These are phyloP conservation scores for Amphicarpaea edgeworthii DNA, from an alignment of 306 rosid genomes.

Conservation along the genomic window DNA sequence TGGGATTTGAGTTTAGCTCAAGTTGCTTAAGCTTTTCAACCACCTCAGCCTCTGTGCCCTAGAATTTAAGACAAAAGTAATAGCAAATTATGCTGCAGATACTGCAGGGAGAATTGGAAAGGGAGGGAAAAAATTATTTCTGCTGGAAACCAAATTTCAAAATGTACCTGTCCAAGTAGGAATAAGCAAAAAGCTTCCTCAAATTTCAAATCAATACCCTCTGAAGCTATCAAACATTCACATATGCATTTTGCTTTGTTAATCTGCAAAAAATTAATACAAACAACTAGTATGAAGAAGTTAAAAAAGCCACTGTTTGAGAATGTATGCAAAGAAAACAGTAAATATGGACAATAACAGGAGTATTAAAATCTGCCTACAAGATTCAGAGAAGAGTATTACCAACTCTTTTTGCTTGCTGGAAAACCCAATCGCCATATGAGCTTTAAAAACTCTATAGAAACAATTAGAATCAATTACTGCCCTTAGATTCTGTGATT, in stretches of 20 bases:
- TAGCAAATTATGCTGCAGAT: constrained; percentile 29
- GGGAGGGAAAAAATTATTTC: constrained; percentile 33
- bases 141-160: constrained; percentile 46
- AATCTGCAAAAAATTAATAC: constrained; percentile 62
- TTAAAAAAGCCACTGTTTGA: constrained; percentile 32
- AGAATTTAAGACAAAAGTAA: constrained; percentile 50
- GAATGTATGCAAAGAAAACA: constrained; percentile 1
- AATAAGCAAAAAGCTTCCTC: constrained; percentile 84
- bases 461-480: constrained; percentile 85
- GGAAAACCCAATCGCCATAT: constrained; percentile 91
- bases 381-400: constrained; percentile 54
- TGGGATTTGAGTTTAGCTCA: constrained; percentile 65
- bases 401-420: constrained; percentile 84
- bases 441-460: constrained; percentile 76
- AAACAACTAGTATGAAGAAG: constrained; percentile 32
- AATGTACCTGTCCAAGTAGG: constrained; percentile 84
- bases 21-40: constrained; percentile 85
- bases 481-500: constrained; percentile 90
- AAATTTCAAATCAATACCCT: constrained; percentile 83
- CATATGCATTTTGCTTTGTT: constrained; percentile 77
- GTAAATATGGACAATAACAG: constrained; percentile 18
- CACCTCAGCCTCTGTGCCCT: constrained; percentile 80
- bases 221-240: constrained; percentile 86
- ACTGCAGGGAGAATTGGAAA: constrained; percentile 17
- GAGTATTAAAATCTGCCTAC: constrained; percentile 33